Base-by-base conservation (phyloP, 2,329 filamentous ascomycete species). In the Intubia oerlemansii region DNA sequence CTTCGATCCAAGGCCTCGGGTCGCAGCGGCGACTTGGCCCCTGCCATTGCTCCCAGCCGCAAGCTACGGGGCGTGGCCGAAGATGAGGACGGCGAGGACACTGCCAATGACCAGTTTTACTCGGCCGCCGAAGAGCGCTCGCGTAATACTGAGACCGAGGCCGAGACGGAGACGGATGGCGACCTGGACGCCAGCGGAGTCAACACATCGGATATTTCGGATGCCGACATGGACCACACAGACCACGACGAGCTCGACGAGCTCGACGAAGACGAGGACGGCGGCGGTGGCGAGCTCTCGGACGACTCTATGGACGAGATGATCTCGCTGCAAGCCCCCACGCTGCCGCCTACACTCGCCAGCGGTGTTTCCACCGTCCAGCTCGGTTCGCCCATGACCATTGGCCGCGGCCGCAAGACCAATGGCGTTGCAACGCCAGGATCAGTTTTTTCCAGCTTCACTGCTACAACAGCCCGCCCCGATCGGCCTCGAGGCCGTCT, bases 261-360 rank as follows among this genome's bases (percentile, higher is more conserved):
- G 0, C 82, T 91, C 45, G 79, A 85, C 39, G 57, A 62, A 6
- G 56, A 84, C 12, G 91, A 84, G 0, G 82, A 91, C 45, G 82
- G 91, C 44, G 30, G 35, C 17, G 73, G 64, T 35, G 79, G 85
- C 39, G 57, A 62, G 7, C 57, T 85, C 11, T 92, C 85, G 0
- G 84, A 92, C 46, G 85, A 92, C 44, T 88, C 80, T 0, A 65
- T 81, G 56, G 84, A 93, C 38, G 82, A 92, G 35, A 79, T 92
- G 63, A 92, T 95, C 29, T 90, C 82, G 4, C 59, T 95, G 18
- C 73, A 76, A 38, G 73, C 76, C 1, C 85, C 85, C 2, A 66
- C 73, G 17, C 53, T 93, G 11, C 71, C 78, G 2, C 65, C 80
- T n/a, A 66, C 80, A 11, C 70, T 77, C 16, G 70, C 70, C 31